Conservation (phyloP, 23 red algal genomes). For the Chondrus crispus region DNA sequence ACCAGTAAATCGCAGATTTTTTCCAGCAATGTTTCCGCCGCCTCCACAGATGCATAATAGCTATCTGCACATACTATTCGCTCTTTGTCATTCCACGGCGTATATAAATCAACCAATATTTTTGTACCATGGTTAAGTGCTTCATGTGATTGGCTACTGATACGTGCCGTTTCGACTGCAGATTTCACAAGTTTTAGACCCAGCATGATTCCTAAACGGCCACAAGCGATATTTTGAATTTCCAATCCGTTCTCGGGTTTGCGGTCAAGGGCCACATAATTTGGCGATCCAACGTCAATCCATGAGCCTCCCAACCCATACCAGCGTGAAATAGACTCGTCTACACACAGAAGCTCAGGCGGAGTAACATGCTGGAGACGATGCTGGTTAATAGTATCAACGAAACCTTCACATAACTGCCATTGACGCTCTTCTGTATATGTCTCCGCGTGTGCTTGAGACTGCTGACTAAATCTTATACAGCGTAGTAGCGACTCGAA, state of each 20-base stretch:
- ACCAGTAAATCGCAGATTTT: no score
- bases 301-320: constrained; percentile 10
- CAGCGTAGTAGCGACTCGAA: neutral
- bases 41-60: no score
- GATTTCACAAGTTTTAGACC: neutral
- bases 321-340: constrained; percentile 11
- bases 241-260: constrained; percentile 43
- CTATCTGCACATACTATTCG: no score
- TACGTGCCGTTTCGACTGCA: no score
- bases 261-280: neutral
- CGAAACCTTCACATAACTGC: no score
- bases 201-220: neutral
- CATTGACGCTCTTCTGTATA: no score
- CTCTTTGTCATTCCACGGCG: no score
- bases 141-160: no score
- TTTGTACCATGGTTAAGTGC: no score
- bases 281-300: neutral
- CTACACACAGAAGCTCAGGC: neutral
- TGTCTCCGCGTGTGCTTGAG: no score
- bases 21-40: no score
- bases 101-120: no score
- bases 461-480: neutral
- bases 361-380: neutral
- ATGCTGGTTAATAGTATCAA: constrained; percentile 12
- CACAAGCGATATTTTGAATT: neutral